A percentile compares a stretch with the other conserved stretches of the same genome.
Conservation (phyloP, 768 basidiomycete genomes). For the Candolleomyces eurysporus region DNA sequence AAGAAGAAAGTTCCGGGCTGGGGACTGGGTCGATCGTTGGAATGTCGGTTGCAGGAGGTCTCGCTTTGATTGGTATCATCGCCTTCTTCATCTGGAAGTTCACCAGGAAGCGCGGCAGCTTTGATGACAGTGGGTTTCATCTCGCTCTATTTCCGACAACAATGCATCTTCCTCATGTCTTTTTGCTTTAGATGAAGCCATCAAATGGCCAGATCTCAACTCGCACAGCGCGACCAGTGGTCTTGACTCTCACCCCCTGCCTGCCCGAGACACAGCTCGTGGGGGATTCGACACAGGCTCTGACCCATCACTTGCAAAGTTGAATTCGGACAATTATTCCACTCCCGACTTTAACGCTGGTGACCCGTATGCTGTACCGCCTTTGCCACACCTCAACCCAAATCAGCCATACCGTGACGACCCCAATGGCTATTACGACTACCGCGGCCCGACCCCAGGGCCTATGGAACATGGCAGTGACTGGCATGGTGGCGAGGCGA, state of each 20-base stretch:
- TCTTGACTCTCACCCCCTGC: constrained; percentile 58
- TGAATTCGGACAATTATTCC: constrained; percentile 46
- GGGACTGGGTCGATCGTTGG: constrained; percentile 75
- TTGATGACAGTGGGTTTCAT: constrained; percentile 70
- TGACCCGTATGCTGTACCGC: constrained; percentile 83
- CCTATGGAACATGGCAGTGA: constrained; percentile 53
- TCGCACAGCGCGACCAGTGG: constrained; percentile 45
- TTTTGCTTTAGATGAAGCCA: constrained; percentile 62
- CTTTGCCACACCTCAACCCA: constrained; percentile 78
- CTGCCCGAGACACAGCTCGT: constrained; percentile 66
- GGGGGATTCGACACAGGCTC: constrained; percentile 63
- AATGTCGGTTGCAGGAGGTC: constrained; percentile 76
- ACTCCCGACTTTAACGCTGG: constrained; percentile 49
- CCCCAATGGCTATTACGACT: constrained; percentile 68
- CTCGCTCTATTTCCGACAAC: constrained; percentile 7
- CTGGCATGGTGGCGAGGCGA: constrained; percentile 50
- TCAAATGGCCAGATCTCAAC: constrained; percentile 91
- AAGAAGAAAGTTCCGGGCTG: constrained; percentile 36
- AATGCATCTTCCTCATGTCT: not conserved
- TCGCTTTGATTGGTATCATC: constrained; percentile 67
- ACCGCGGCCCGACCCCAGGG: constrained; percentile 70
- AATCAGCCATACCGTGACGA: constrained; percentile 77
- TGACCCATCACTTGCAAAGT: constrained; percentile 54
- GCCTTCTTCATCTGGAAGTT: constrained; percentile 86
- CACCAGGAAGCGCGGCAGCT: constrained; percentile 76